These are phyloP conservation scores for Ophiocordyceps camponoti-leonardi DNA, from an alignment of 2,329 filamentous ascomycete genomes.

Conservation along the genomic window DNA sequence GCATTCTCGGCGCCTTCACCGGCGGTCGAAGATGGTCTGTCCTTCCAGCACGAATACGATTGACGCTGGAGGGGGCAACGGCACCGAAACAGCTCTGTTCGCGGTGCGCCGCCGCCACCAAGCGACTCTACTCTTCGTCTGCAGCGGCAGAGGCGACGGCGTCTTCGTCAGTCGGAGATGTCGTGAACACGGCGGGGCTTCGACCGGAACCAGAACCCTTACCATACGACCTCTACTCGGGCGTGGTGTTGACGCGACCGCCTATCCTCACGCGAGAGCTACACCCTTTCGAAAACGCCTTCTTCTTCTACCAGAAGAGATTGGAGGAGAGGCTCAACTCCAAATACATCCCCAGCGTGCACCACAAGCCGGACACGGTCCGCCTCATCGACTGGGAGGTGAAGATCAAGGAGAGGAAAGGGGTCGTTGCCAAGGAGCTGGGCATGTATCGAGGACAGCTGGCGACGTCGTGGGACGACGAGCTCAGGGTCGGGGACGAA, in stretches of 20 bases:
- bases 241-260: slow-evolving; percentile 73
- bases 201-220: background rate
- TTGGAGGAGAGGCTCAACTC: slow-evolving; percentile 82
- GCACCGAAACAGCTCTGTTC: background rate
- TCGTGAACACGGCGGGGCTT: background rate
- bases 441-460: slow-evolving; percentile 63
- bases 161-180: background rate
- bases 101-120: slow-evolving; percentile 7
- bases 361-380: slow-evolving; percentile 83
- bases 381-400: slow-evolving; percentile 78
- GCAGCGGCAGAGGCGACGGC: background rate
- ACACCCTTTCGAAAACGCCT: slow-evolving; percentile 78
- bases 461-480: slow-evolving; percentile 74
- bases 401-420: slow-evolving; percentile 57
- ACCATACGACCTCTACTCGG: slow-evolving; percentile 36
- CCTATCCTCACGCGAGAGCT: slow-evolving; percentile 73
- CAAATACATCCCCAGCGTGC: slow-evolving; percentile 81
- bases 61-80: background rate
- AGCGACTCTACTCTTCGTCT: slow-evolving; percentile 15
- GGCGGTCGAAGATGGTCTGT: slow-evolving; percentile 16
- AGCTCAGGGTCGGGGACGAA: slow-evolving; percentile 58
- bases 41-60: background rate
- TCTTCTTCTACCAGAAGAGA: slow-evolving; percentile 93
- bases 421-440: slow-evolving; percentile 67
- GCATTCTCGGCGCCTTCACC: slow-evolving; percentile 29